phyloP scores from a whole-genome alignment of 257 asterid genomes.

The Cinchona pubescens region DNA sequence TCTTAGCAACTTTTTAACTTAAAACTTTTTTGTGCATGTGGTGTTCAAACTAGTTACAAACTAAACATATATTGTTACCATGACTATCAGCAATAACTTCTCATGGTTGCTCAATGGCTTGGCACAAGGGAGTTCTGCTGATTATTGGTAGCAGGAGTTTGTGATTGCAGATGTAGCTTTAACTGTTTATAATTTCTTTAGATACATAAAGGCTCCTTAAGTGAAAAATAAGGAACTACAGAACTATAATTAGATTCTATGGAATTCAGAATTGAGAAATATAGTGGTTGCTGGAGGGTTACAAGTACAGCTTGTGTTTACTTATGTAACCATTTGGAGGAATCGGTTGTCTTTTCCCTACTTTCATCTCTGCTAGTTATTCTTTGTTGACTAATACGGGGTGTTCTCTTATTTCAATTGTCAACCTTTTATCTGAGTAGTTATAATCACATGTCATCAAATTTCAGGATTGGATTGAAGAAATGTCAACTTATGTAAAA shows the following conservation, averaged over 20 bases:
- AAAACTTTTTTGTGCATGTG: background rate
- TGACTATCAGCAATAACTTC: background rate
- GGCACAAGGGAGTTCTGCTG: background rate
- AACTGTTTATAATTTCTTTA: background rate
- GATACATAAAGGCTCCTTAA: background rate
- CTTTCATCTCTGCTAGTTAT: background rate
- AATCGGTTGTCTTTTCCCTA: background rate
- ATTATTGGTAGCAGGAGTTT: background rate
- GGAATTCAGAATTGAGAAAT: background rate
- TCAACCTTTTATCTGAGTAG: background rate
- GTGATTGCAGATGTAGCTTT: background rate
- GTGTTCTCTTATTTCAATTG: background rate
- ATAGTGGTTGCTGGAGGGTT: background rate
- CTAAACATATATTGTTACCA: background rate
- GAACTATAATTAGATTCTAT: background rate
- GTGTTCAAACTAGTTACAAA: background rate
- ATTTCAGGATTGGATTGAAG: slow-evolving; percentile 97
- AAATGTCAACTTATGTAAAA: slow-evolving; percentile 83
- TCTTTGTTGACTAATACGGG: background rate
- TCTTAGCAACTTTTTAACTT: background rate
- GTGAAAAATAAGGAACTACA: background rate
- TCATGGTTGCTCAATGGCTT: background rate
- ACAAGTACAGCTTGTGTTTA: background rate
- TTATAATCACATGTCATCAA: slow-evolving; percentile 17
- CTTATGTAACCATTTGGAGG: background rate